Percentiles rank a stretch among this genome's conserved stretches.
These are phyloP conservation scores for Fusarium aywerte DNA, from an alignment of 2,329 filamentous ascomycete species.

Conservation along the genomic window DNA sequence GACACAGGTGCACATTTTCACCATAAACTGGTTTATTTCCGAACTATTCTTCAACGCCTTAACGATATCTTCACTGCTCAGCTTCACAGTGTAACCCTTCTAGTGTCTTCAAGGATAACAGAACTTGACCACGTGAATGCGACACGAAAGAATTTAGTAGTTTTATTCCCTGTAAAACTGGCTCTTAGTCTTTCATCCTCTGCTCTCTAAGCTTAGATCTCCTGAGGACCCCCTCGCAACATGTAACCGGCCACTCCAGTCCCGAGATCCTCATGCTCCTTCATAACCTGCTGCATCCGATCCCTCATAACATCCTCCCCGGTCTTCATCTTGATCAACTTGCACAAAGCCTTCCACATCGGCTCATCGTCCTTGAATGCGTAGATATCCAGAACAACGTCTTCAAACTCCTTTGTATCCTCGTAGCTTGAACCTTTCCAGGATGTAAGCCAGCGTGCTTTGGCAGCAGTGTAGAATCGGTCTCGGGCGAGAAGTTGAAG, in stretches of 20 bases:
- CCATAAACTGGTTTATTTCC: too few species aligned
- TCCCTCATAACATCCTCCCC: slow-evolving; percentile 2
- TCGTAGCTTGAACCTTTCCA: slow-evolving; percentile 12
- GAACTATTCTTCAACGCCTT: too few species aligned
- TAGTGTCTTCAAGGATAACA: too few species aligned
- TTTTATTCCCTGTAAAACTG: too few species aligned
- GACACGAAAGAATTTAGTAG: too few species aligned
- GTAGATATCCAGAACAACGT: slow-evolving; percentile 23
- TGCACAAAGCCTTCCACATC: slow-evolving; percentile 27
- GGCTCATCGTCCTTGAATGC: slow-evolving; percentile 2
- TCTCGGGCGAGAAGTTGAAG: slow-evolving; percentile 48
- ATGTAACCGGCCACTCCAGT: slow-evolving; percentile 17
- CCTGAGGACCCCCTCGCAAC: background rate
- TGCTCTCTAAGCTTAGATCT: too few species aligned
- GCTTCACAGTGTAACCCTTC: too few species aligned
- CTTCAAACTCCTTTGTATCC: slow-evolving; percentile 17
- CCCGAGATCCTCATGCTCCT: slow-evolving; percentile 17
- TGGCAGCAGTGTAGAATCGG: slow-evolving; percentile 46
- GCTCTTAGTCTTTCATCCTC: too few species aligned
- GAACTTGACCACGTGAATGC: too few species aligned
- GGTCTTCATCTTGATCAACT: slow-evolving; percentile 21
- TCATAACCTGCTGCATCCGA: slow-evolving; percentile 16
- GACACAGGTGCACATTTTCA: too few species aligned
- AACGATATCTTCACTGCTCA: too few species aligned
- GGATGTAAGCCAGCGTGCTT: background rate